Base-by-base conservation (phyloP, 78 protist genomes). In the Dictyostelium discoideum region DNA sequence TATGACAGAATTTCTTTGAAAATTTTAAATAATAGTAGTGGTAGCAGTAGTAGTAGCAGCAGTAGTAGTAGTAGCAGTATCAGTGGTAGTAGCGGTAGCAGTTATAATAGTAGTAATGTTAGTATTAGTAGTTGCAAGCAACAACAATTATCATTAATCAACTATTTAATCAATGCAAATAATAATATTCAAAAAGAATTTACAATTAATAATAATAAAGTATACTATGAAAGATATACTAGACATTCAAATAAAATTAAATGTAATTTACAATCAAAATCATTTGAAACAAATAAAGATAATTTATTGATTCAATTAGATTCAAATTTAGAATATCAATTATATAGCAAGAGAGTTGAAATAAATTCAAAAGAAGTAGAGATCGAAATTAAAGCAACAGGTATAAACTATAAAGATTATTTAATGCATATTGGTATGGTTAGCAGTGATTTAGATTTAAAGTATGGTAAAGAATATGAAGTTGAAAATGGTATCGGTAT, bases 341-440 rank as follows among this genome's bases (percentile, higher is more conserved):
- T 74, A 16, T 7, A 5, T 26, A 0, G 18, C 16, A 54, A 60
- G 63, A 9, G 9, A 60, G 6, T 48, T 3, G 24, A 9, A 32
- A 14, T 90, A 39, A 26, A 2, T 5, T 20, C 65, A 46, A 48
- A 82, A 13, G 73, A 73, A 54, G 79, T 90, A 13, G 95, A 90
- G 39, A 50, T 90, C 26, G 69, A 90, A 72, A 76, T 82, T n/a
- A 65, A 14, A 46, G 67, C 88, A 0, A 50, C 77, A 10, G 88
- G 95, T 72, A 80, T 94, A 8, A 94, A 78, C 63, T 94, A 73
- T 37, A 60, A 74, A 32, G 96, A 94, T 72, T 37, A 69, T 32
- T 26, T 93, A 54, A 50, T 79, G 81, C 78, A 87, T 42, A 57
- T 50, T 42, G 79, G 86, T 39, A 20, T 60, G 20, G n/a, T 63